Base-by-base conservation (phyloP, 805 yeast genomes). In the Barnettozyma sucrosica region DNA sequence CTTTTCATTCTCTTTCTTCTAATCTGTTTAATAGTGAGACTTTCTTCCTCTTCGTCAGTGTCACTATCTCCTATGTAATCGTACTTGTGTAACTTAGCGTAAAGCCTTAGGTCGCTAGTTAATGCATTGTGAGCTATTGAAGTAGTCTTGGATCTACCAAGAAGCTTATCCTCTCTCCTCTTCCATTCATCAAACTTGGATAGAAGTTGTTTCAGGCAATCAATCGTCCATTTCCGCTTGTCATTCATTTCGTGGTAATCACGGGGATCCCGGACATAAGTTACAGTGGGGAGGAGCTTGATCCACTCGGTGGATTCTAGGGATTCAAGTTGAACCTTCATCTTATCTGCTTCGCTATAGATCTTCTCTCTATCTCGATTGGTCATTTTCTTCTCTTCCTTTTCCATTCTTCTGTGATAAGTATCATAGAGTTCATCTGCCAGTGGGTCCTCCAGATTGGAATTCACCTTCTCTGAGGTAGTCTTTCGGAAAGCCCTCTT, bases 341-440 rank as follows among this genome's bases (percentile, higher is more conserved):
- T 58, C 41, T 69, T 74, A 50, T 81, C 85, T 30, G 77, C 75
- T 53, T 85, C 90, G 5, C 68, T 59, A 37, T 71, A 59, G 33
- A 80, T 68, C 49, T 74, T 70, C 41, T 70, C 74, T n/a, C 77
- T 66, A 54, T 85, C 93, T 5, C 74, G 65, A 44, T 61, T 61
- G 26, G 53, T 32, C 75, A 82, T 79, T 36, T 75, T 70, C 55
- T 76, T 75, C 62, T 85, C 93, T 44, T 81, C 83, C 45, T 77
- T 77, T 54, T 76, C 83, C 79, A 82, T 77, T 21, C 78, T 67
- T 36, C 72, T 68, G 63, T 84, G 88, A 55, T 75, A 76, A 10
- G 66, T 51, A 26, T 61, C 56, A 57, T 67, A 80, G 13, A 68
- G 16, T 0, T 57, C 55, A 52, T 78, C 81, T 1, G 54, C 52